Conservation (phyloP, 805 yeast genomes). For the Metschnikowia gelsemii region DNA sequence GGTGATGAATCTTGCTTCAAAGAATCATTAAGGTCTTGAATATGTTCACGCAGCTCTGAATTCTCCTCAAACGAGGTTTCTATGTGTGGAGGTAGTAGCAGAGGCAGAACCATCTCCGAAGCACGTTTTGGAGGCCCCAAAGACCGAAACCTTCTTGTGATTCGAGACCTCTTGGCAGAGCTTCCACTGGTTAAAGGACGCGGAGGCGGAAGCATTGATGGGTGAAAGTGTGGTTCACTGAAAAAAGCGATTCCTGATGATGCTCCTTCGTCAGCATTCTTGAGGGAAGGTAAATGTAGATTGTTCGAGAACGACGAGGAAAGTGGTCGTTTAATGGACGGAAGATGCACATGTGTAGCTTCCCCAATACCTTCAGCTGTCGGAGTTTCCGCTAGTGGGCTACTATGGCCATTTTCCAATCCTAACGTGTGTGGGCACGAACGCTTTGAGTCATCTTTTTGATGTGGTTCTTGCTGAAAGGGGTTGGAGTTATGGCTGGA, state of each 20-base stretch:
- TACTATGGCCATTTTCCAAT: too few species aligned
- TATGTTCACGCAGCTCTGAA: neutral
- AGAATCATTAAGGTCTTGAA: too few species aligned
- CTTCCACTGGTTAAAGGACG: constrained; percentile 10
- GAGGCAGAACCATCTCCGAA: constrained; percentile 17
- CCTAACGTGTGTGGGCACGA: too few species aligned
- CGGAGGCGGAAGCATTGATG: neutral
- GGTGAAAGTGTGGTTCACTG: neutral
- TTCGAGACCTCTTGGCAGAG: constrained; percentile 29
- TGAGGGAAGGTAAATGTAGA: neutral
- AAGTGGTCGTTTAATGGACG: too few species aligned
- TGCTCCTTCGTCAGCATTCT: neutral
- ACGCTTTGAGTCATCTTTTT: too few species aligned
- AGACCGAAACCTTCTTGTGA: constrained; percentile 33
- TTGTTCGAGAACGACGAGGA: too few species aligned
- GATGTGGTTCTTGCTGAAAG: too few species aligned
- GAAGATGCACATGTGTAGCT: too few species aligned
- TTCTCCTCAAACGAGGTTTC: neutral
- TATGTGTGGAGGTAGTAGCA: neutral
- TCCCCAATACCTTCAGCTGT: too few species aligned
- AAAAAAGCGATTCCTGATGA: neutral
- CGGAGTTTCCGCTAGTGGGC: too few species aligned
- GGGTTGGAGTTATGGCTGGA: too few species aligned
- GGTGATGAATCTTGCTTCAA: too few species aligned
- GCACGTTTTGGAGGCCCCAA: constrained; percentile 55